Evolutionary conservation across 371 early-diverging fungal species (phyloP).

Genomic region (Mucor piriformis): DNA sequence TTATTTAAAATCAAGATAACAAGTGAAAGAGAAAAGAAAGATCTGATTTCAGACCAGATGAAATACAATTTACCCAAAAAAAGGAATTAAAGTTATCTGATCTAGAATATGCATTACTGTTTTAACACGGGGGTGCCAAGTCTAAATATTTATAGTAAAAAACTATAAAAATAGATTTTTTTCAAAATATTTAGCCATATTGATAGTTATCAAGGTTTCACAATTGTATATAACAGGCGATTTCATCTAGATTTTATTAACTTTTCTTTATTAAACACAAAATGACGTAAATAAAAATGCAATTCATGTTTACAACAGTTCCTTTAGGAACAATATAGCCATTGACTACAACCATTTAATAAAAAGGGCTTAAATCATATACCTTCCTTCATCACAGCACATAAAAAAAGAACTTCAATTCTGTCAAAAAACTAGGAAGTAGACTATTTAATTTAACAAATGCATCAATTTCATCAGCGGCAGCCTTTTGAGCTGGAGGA

Average conservation of each 20-base stretch:
- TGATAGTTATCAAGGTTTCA: no score
- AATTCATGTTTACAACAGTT: not conserved
- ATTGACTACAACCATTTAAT: not conserved
- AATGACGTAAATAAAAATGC: no score
- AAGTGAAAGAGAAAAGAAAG: not conserved
- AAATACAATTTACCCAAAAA: not conserved
- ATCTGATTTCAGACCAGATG: not conserved
- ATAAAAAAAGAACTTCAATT: conserved; percentile 4
- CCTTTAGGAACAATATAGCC: conserved; percentile 18
- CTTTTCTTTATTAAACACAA: no score
- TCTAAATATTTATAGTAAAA: no score
- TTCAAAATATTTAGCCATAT: no score
- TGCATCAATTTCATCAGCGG: conserved; percentile 11
- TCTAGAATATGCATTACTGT: no score
- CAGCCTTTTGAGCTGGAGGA: conserved; percentile 13
- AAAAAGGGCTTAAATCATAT: conserved; percentile 10
- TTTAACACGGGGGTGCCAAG: no score
- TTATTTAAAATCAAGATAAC: not conserved
- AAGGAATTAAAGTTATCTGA: not conserved
- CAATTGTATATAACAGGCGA: no score
- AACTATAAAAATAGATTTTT: no score
- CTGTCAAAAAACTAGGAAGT: conserved; percentile 8
- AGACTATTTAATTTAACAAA: conserved; percentile 1
- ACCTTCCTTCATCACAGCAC: conserved; percentile 15
- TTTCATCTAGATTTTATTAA: no score